Base-by-base conservation (phyloP, 2,329 filamentous ascomycete genomes). In the Seiridium cupressi region DNA sequence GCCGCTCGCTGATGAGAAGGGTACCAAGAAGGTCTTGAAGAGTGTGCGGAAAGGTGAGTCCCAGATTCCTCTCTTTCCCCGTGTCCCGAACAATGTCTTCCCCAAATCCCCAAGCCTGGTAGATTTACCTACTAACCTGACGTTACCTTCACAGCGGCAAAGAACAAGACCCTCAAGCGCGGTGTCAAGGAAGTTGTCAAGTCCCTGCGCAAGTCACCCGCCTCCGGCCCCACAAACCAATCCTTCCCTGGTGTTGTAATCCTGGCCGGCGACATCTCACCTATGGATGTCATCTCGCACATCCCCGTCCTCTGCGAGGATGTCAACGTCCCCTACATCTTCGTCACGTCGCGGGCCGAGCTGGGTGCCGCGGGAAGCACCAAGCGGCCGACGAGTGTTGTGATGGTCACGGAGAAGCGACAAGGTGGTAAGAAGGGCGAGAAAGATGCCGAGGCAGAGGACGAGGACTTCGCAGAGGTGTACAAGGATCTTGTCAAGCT, bases 101-200 rank as follows among this genome's bases (percentile, higher is more conserved):
- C 18, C 18, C 18, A 26, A 26, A 26, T 26, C 18, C 18, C 18
- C 18, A 26, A 26, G 18, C 18, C 18, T 26, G 18, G 18, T 26
- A 26, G 18, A 26, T 26, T 26, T 26, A 42, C 38, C 7, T 13
- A 13, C 38, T 42, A 42, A 42, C 38, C 38, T 42, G 38, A 7
- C 13, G 38, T 58, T 32, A 36, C 51, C 9, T 9, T 51, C 61
- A 61, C 77, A 98, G 95, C 94, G 68, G 93, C 95, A 70, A 97
- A 96, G 80, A 88, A 92, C 80, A 96, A 96, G 81, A 91, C 92
- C 61, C 90, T 99, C 73, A 96, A 97, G 82, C 93, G 95, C 73
- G 95, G 95, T 73, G 95, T 99, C 67, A 99, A 99, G 80, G 95
- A 99, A 81, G 94, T 97, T 73, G 93, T 98, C 81, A 99, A 99